Percentiles rank a stretch among this genome's conserved stretches.
phyloP scores from a whole-genome alignment of 306 rosid genomes.

The Medicago lupulina region DNA sequence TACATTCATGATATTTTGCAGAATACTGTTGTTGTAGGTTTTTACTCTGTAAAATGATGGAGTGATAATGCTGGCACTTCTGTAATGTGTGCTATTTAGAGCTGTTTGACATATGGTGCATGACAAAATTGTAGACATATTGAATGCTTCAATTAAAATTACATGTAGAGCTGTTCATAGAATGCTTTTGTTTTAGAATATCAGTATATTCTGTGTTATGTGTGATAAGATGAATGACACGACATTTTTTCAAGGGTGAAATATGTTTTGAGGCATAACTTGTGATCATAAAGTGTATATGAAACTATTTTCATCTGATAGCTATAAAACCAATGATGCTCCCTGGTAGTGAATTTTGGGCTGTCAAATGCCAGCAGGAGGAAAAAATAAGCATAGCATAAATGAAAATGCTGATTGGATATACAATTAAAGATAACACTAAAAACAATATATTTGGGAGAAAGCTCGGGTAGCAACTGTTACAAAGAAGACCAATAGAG shows the following conservation, averaged over 20 bases:
- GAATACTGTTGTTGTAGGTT: constrained; percentile 20
- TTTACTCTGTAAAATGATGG: constrained; percentile 18
- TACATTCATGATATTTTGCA: constrained; percentile 32
- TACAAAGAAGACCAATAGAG: neutral
- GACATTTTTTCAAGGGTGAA: too few relatives aligned
- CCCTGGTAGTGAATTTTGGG: neutral
- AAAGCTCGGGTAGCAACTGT: neutral
- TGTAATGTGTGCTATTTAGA: constrained; percentile 25
- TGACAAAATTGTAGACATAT: constrained; percentile 36
- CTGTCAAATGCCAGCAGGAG: constrained; percentile 18
- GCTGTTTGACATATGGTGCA: constrained; percentile 18
- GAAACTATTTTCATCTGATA: neutral
- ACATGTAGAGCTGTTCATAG: constrained; percentile 4
- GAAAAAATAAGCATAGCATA: neutral
- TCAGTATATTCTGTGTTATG: constrained; percentile 17
- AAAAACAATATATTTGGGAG: constrained; percentile 8
- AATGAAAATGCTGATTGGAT: neutral
- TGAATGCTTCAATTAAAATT: constrained; percentile 25
- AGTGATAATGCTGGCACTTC: constrained; percentile 29
- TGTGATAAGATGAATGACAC: neutral
- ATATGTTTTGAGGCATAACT: neutral
- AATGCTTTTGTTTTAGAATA: constrained; percentile 34
- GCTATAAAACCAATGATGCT: neutral
- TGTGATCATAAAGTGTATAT: constrained; percentile 20
- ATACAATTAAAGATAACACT: neutral